Base-by-base conservation (phyloP, 768 basidiomycete genomes). In the Tephrocybe rancida region DNA sequence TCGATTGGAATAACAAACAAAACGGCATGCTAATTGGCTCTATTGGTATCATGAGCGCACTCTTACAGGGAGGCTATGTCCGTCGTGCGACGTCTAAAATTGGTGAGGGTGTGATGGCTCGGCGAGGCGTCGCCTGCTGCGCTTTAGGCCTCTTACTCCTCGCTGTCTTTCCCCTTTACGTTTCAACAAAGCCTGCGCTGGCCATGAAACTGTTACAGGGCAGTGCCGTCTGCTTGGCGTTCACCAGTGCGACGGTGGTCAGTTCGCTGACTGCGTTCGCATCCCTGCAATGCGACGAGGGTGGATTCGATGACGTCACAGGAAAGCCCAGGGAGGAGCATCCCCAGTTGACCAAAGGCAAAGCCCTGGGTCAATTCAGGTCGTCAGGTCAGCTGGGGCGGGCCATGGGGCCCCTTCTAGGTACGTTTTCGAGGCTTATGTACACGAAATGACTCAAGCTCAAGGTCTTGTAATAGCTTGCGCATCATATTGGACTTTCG, bases 171-270 rank as follows among this genome's bases (percentile, higher is more conserved):
- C 92, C 95, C 8, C 75, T 65, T 22, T 79, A 82, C 50, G 73
- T 77, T 41, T 57, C 70, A 30, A 73, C 68, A 42, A 70, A 71
- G 21, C 70, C 75, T 25, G 67, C 66, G 16, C 38, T 82, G 25
- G 80, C 82, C 10, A 74, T 82, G 60, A 77, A 73, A 32, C 71
- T 85, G 16, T 72, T 90, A 14, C 84, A 83, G 63, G 77, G 70
- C n/a, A 88, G 91, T 5, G 90, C 92, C 0, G 78, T 89, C 4
- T 90, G 87, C 63, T 79, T 98, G 72, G 93, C 94, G 3, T 97
- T 94, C 74, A 97, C 96, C 4, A 90, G 88, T 56, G 95, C 96
- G 4, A 97, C 94, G 1, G 95, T 97, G 45, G 96, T 99, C 57
- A 98, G 90, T 64, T 84, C 92, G 8, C 76, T 99, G 59, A 99